These are phyloP conservation scores for Lactarius tabidus DNA, from an alignment of 768 basidiomycete species.

Conservation along the genomic window DNA sequence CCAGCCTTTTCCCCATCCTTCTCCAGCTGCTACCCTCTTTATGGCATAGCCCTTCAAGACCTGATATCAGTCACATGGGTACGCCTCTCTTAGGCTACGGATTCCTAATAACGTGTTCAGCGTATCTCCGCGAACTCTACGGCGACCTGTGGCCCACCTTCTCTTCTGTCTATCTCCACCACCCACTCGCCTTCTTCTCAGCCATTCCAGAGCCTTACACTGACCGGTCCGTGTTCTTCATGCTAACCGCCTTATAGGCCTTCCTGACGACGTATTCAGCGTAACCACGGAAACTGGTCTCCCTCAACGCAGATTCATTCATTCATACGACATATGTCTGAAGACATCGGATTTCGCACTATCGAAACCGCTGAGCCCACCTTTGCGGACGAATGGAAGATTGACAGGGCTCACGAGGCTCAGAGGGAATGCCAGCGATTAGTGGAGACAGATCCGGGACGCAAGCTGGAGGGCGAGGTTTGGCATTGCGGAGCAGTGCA, in stretches of 20 bases:
- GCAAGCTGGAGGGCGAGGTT: constrained; percentile 83
- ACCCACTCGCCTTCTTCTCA: constrained; percentile 1
- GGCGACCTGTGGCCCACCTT: constrained; percentile 11
- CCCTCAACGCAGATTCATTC: constrained; percentile 64
- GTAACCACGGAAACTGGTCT: constrained; percentile 49
- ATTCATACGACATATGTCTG: constrained; percentile 65
- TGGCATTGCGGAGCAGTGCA: constrained; percentile 85
- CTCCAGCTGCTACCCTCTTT: no score
- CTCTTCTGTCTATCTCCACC: neutral
- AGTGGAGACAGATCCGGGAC: constrained; percentile 29
- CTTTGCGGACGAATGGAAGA: constrained; percentile 78
- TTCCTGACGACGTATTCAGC: constrained; percentile 19
- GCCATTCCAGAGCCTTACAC: constrained; percentile 24
- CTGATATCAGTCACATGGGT: neutral
- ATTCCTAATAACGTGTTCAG: no score
- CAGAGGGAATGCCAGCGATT: constrained; percentile 58
- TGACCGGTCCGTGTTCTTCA: constrained; percentile 19
- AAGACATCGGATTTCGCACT: constrained; percentile 86
- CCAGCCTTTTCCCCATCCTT: no score
- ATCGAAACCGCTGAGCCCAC: constrained; percentile 90
- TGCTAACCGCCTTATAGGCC: neutral
- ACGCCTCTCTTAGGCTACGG: constrained; percentile 33
- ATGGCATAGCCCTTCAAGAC: no score
- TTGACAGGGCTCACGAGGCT: constrained; percentile 58
- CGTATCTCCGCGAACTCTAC: constrained; percentile 36